A percentile compares a stretch with the other conserved stretches of the same genome.
phyloP scores from a whole-genome alignment of 495 filamentous ascomycete species.

The Rhypophila decipiens region DNA sequence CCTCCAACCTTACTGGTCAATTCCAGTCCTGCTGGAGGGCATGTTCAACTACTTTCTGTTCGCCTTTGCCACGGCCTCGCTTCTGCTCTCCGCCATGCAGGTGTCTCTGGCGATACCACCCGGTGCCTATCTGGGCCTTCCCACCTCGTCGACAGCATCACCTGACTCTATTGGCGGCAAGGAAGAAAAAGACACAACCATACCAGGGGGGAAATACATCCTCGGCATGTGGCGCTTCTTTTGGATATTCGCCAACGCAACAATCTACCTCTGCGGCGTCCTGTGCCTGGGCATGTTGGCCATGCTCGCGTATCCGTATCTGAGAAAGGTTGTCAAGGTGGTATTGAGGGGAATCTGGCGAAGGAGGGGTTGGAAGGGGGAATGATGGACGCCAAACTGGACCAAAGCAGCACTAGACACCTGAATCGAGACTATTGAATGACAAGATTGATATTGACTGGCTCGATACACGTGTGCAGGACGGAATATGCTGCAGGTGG shows the following conservation, averaged over 20 bases:
- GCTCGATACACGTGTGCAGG: no score
- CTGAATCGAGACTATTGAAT: no score
- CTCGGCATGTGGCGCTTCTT: neutral
- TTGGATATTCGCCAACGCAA: neutral
- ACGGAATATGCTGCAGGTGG: no score
- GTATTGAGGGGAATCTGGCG: no score
- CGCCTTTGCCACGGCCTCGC: neutral
- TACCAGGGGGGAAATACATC: neutral
- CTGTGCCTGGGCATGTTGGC: neutral
- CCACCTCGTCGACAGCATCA: no score
- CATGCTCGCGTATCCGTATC: neutral
- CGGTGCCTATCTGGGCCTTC: neutral
- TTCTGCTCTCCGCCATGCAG: neutral
- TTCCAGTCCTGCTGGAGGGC: neutral
- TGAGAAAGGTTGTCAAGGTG: neutral
- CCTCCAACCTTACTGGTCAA: neutral
- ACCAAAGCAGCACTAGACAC: no score
- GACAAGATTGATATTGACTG: no score
- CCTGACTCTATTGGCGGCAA: no score
- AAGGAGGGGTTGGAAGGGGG: no score
- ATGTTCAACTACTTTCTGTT: constrained; percentile 2
- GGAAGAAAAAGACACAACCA: neutral
- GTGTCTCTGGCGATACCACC: neutral
- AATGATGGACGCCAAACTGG: no score
- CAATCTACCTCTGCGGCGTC: neutral